Conservation (phyloP, 257 asterid genomes). For the Solanum piurae region DNA sequence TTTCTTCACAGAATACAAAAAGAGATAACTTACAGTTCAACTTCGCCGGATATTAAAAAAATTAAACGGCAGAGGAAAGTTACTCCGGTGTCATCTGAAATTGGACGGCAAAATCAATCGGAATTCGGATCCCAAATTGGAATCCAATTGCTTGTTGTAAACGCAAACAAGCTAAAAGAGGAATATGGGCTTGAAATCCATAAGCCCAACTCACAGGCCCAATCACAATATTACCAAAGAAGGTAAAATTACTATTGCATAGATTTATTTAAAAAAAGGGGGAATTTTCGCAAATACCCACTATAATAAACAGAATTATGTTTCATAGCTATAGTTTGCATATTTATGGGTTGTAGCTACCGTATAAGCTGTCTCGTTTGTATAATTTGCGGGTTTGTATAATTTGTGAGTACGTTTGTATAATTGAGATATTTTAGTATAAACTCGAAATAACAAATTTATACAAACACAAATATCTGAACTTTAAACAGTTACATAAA, state of each 20-base stretch:
- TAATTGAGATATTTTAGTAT: too few relatives aligned
- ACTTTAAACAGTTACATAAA: neutral
- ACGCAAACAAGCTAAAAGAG: neutral
- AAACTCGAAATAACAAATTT: too few relatives aligned
- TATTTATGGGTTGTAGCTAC: too few relatives aligned
- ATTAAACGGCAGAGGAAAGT: neutral
- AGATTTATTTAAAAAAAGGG: too few relatives aligned
- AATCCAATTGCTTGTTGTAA: neutral
- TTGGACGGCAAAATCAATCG: neutral
- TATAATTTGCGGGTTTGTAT: too few relatives aligned
- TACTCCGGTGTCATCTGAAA: neutral
- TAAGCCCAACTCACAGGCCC: neutral
- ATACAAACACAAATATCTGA: neutral
- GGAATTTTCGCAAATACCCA: neutral
- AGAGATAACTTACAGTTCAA: neutral
- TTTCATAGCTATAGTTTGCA: neutral
- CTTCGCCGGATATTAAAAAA: neutral
- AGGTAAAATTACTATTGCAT: too few relatives aligned
- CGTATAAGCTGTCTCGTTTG: accelerated
- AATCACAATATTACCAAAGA: neutral
- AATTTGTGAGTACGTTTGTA: neutral
- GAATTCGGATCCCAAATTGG: neutral
- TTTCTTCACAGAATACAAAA: neutral
- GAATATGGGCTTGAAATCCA: neutral
- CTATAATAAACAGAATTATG: neutral